Evolutionary conservation across 106 monocot genomes (phyloP), one percentile per base, ranked within the genome.

Genomic region (Iris macrosiphon): DNA sequence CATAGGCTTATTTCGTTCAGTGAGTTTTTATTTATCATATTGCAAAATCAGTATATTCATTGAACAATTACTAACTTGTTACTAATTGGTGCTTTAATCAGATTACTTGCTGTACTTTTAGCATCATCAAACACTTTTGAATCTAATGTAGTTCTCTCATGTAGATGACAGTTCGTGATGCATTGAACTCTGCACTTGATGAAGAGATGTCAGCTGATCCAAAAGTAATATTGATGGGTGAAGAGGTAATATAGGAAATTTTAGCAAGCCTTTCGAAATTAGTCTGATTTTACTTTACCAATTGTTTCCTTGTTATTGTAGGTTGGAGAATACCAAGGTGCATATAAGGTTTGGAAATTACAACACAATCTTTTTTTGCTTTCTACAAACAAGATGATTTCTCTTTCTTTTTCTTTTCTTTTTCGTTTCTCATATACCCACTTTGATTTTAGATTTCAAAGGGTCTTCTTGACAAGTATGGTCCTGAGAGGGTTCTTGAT

Each of bases 301-400:
- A 56, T 26, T 3, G 18, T 33, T 12, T 24, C 18, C 47, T 48
- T 24, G 23, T 4, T 35, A 21, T 55, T 71, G 37, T 45, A 93
- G 92, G 93, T 94, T 63, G 94, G 89, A 9, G 94, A 88, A 53
- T 94, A 89, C 44, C 88, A 94, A 69, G 94, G 89, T 49, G 94
- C 94, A 21, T 94, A 94, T 64, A 94, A 94, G 84, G 85, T 83
- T 15, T 68, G 67, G 15, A 20, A 40, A 15, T 62, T n/a, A n/a
- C n/a, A n/a, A n/a, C n/a, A n/a, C n/a, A n/a, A n/a, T n/a, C n/a
- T n/a, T n/a, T n/a, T n/a, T n/a, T n/a, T n/a, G n/a, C 52, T 6
- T 20, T 44, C 20, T 8, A 44, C 6, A 18, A 44, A 44, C 20
- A 15, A 18, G 44, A 20, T 18, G 44, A 18, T 20, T 3, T 6